Percentiles rank a stretch among this genome's conserved stretches.
Evolutionary conservation across 208 protist genomes (phyloP).

Genomic region (Leishmania tarentolae): DNA sequence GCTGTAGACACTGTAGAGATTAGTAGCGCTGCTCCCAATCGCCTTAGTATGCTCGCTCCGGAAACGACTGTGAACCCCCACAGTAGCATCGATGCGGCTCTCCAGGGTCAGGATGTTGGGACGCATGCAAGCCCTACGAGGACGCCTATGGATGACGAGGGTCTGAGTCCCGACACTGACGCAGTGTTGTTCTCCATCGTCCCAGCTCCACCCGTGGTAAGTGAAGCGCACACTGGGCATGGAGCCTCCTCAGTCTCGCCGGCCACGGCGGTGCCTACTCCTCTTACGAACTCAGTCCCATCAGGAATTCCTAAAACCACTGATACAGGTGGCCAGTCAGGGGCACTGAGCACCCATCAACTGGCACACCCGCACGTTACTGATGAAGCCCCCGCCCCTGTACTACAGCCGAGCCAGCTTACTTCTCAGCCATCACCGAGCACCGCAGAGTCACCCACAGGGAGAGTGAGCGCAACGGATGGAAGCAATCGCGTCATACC

Average conservation of each 20-base stretch:
- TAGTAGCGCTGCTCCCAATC: background rate
- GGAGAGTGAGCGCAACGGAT: background rate
- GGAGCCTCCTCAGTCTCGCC: background rate
- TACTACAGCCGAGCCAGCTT: background rate
- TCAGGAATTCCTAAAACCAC: background rate
- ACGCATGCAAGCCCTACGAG: background rate
- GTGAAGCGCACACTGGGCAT: background rate
- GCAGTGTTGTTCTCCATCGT: background rate
- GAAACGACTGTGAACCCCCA: background rate
- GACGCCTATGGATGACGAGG: background rate
- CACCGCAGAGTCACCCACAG: background rate
- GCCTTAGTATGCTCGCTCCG: background rate
- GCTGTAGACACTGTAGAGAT: background rate
- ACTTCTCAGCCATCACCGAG: background rate
- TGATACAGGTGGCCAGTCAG: background rate
- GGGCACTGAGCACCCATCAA: background rate
- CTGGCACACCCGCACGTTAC: background rate
- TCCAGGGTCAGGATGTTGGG: background rate
- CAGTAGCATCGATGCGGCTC: background rate
- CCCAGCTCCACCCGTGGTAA: background rate
- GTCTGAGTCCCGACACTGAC: background rate
- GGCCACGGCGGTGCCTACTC: background rate
- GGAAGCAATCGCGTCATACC: background rate
- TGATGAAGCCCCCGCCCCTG: background rate
- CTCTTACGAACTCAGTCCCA: background rate